A percentile compares a stretch with the other conserved stretches of the same genome.
Conservation (phyloP, 2,329 filamentous ascomycete genomes). For the Calonectria henricotiae region DNA sequence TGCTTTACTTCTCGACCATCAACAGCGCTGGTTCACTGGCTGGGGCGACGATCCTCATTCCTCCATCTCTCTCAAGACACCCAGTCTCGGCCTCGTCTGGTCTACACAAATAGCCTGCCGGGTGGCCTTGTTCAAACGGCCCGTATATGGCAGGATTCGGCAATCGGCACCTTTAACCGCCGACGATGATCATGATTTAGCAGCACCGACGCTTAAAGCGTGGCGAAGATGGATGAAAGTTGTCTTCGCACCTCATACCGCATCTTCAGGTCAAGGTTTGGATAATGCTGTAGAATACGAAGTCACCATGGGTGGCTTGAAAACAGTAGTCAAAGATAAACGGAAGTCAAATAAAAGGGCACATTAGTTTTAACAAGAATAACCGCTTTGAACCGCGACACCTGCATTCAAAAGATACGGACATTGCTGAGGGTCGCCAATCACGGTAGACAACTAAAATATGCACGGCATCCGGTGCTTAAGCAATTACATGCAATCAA, state of each 20-base stretch:
- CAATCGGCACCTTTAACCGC: conserved; percentile 57
- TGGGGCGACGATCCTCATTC: conserved; percentile 83
- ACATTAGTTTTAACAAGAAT: neutral
- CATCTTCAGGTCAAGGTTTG: conserved; percentile 66
- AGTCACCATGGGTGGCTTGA: conserved; percentile 78
- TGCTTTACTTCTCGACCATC: conserved; percentile 85
- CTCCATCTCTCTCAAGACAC: conserved; percentile 79
- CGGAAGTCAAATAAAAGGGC: conserved; percentile 1
- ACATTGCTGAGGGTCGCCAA: neutral
- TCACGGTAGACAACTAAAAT: neutral
- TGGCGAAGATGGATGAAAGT: conserved; percentile 89
- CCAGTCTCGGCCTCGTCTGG: conserved; percentile 91
- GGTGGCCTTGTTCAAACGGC: conserved; percentile 84
- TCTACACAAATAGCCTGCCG: conserved; percentile 89
- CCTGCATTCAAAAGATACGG: too few relatives aligned
- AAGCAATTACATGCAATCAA: conserved; percentile 25
- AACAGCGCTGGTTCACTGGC: conserved; percentile 95
- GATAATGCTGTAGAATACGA: conserved; percentile 79
- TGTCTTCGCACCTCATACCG: conserved; percentile 87
- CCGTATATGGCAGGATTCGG: conserved; percentile 65
- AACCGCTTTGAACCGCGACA: neutral
- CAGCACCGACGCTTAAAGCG: conserved; percentile 66
- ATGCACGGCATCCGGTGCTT: neutral
- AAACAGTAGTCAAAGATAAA: conserved; percentile 50
- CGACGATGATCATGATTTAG: conserved; percentile 62